A percentile compares a stretch with the other conserved stretches of the same genome.
Conservation (phyloP, 73 alveolate species). For the Stentor roeselii region DNA sequence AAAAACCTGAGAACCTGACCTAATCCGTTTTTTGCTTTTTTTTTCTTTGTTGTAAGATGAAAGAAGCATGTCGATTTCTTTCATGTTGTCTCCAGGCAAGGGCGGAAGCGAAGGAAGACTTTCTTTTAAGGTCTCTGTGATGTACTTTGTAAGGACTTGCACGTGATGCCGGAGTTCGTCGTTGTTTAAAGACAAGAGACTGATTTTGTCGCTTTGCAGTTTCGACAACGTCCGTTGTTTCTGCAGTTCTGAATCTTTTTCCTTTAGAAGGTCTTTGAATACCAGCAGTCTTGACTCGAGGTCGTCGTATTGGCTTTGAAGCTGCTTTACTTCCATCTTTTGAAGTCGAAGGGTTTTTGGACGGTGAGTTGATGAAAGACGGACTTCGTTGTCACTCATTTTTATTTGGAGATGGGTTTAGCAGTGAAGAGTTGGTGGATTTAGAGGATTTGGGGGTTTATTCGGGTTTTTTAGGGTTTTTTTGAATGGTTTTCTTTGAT, state of each 20-base stretch:
- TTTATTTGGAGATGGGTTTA: too few species aligned
- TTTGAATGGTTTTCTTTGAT: too few species aligned
- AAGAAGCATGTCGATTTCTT: not conserved
- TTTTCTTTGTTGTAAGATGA: not conserved
- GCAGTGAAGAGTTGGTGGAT: too few species aligned
- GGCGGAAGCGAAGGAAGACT: conserved; percentile 5
- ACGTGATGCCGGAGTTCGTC: not conserved
- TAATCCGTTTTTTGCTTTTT: not conserved
- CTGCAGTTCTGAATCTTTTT: not conserved
- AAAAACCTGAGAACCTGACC: not conserved
- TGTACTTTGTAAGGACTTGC: not conserved
- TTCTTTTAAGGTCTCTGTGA: not conserved
- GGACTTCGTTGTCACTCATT: not conserved
- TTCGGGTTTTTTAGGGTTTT: too few species aligned
- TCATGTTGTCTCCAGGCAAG: not conserved
- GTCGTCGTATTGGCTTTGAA: not conserved
- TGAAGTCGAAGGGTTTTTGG: not conserved
- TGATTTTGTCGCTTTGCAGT: not conserved
- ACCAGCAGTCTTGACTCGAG: not conserved
- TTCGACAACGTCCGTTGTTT: not conserved
- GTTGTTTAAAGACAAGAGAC: not conserved
- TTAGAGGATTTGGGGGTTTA: too few species aligned
- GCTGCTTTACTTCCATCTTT: conserved; percentile 5
- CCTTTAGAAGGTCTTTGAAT: not conserved
- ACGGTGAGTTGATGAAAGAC: not conserved